Evolutionary conservation across 2,329 filamentous ascomycete genomes (phyloP), one percentile per base, ranked within the genome.

Genomic region (Fusarium chuoi): DNA sequence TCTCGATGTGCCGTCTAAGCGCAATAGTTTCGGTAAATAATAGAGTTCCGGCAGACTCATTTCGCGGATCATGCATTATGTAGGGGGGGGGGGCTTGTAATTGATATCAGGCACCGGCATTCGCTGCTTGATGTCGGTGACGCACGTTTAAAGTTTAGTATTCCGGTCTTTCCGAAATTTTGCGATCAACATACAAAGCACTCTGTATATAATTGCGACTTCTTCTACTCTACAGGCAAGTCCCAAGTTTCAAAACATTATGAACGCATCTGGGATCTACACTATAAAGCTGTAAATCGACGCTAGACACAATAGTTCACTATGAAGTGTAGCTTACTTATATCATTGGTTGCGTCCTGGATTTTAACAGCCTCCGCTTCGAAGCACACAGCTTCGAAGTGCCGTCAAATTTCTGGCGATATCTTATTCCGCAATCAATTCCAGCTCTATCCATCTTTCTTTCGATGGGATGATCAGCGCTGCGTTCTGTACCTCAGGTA

Each of bases 341-440:
- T 0, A 8, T 14, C 15, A 0, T 35, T 51, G 6, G 8, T 51
- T 11, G 15, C 22, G 0, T 35, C 28, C 11, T 35, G 1, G 5
- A 5, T 6, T 4, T 5, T 10, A 3, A 0, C 17, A 14, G 22
- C 8, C 1, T 51, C 28, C 11, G 30, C n/a, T 51, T 24, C 48
- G 3, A 35, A 35, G 8, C 30, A 24, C 17, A 1, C 8, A 7
- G 11, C 22, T 1, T 14, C 30, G 3, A 35, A 7, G 13, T 51
- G 48, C 17, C 30, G 22, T 14, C 48, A 8, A 11, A 18, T 51
- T 6, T 35, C 30, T 6, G 48, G 48, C 6, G 48, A 51, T 35
- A 35, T 51, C 12, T 7, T 51, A 3, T 35, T 35, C 13, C 12
- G 6, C 15, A 7, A 51, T 20, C 12, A 51, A 0, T 51, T 51